Evolutionary conservation across 495 filamentous ascomycete species (phyloP), one percentile per base, ranked within the genome.

Genomic region (Hypoxylon perforatum): DNA sequence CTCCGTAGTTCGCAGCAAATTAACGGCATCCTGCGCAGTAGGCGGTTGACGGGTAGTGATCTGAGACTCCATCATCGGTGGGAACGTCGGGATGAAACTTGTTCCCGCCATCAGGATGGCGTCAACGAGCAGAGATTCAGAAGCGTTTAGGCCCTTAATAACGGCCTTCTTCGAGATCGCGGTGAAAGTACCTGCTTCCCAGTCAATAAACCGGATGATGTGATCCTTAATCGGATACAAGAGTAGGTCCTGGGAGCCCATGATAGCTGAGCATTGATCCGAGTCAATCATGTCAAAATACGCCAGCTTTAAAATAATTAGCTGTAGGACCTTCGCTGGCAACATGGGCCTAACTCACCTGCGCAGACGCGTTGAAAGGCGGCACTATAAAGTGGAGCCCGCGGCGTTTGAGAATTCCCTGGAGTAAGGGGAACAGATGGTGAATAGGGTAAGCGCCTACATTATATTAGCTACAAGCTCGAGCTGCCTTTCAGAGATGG

Each of bases 281-380:
- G 82, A 88, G 45, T 87, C 82, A 54, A 86, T 83, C 72, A 89
- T 86, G 57, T 90, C 86, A 51, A 96, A 87, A 74, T 96, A 93
- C 45, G 90, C 89, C 57, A 99, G 86, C 93, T 97, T 68, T 48
- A 28, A 38, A 17, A 3, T 74, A 14, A 76, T 77, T 18, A 62
- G 48, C 36, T 55, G n/a, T 45, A 58, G 21, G 5, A 23, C 22
- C 9, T 21, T 21, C 35, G 12, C 25, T 28, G 8, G 21, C 19
- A 28, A 45, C 18, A 48, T 12, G 48, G 4, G 28, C 42, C 23
- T 64, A 63, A 58, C 77, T 65, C 78, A 96, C 93, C 86, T 98
- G 94, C 49, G 93, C 91, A 62, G 91, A 89, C 44, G 94, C 92
- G 71, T 89, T 91, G 77, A 94, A 97, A 3, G 95, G 96, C 12